A percentile compares a stretch with the other conserved stretches of the same genome.
Evolutionary conservation across 768 basidiomycete species (phyloP).

Genomic region (Kwoniella mangroviensis): DNA sequence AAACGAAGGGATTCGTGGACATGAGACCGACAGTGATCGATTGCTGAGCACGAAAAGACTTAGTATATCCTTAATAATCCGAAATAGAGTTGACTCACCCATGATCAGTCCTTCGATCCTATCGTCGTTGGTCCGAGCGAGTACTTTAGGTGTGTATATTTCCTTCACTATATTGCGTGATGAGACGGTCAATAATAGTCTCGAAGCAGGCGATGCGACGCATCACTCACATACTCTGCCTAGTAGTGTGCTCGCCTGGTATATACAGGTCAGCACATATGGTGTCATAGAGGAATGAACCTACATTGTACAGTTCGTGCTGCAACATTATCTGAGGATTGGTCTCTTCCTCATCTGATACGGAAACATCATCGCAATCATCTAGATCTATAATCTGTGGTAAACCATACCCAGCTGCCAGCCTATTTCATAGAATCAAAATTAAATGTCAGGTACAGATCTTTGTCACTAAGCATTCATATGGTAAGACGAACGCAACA

Average conservation of each 20-base stretch:
- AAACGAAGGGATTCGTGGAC: background rate
- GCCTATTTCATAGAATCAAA: background rate
- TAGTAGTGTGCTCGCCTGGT: background rate
- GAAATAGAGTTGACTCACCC: background rate
- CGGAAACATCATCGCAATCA: slow-evolving; percentile 7
- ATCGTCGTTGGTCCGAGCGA: slow-evolving; percentile 5
- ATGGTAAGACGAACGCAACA: background rate
- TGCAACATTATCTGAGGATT: slow-evolving; percentile 6
- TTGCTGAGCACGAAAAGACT: background rate
- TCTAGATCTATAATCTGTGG: slow-evolving; percentile 9
- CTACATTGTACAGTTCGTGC: background rate
- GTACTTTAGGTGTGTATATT: background rate
- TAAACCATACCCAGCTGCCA: slow-evolving; percentile 7
- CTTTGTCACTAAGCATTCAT: background rate
- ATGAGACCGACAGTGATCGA: background rate
- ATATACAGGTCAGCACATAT: background rate
- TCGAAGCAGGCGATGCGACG: background rate
- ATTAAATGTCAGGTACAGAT: background rate
- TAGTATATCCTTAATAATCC: background rate
- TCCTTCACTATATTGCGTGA: background rate
- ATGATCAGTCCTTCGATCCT: slow-evolving; percentile 5
- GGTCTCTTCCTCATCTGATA: background rate
- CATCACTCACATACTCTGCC: slow-evolving; percentile 6
- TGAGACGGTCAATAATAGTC: background rate
- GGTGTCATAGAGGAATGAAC: background rate